phyloP scores from a whole-genome alignment of 2,329 filamentous ascomycete species.

The Calcarisporium arbuscula region DNA sequence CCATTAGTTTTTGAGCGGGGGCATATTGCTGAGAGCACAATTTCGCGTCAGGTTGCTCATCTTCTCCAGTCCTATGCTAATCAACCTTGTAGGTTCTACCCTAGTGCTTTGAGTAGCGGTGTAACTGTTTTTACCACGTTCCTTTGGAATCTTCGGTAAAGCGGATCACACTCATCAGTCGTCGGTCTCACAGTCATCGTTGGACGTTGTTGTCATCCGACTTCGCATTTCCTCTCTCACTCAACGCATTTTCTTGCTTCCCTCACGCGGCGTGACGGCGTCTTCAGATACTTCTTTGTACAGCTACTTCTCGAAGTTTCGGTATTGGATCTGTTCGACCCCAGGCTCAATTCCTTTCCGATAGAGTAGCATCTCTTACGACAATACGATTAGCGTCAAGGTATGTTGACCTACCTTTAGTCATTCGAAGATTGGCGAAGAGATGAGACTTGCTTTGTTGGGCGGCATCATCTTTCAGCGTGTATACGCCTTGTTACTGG shows the following conservation, averaged over 20 bases:
- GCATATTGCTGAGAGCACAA: no score
- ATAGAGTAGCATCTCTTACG: conserved; percentile 19
- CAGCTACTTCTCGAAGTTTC: conserved; percentile 31
- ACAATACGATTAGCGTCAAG: conserved; percentile 21
- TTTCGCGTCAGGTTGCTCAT: no score
- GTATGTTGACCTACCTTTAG: conserved; percentile 7
- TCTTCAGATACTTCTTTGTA: conserved; percentile 31
- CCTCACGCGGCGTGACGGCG: conserved; percentile 32
- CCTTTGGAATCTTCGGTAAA: conserved; percentile 33
- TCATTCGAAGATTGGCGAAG: no score
- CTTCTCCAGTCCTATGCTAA: no score
- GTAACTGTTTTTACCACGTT: conserved; percentile 32
- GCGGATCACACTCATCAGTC: conserved; percentile 19
- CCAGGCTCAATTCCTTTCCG: conserved; percentile 22
- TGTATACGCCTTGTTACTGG: no score
- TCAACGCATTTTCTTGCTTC: conserved; percentile 25
- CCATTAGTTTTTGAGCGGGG: no score
- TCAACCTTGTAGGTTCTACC: conserved; percentile 26
- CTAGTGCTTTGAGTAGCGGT: conserved; percentile 35
- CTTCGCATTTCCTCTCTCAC: conserved; percentile 8
- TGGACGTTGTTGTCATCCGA: conserved; percentile 10
- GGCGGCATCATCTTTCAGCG: no score
- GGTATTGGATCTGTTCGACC: conserved; percentile 29
- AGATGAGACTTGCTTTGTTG: no score
- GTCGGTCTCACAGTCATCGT: conserved; percentile 16